These are phyloP conservation scores for Bipolaris zeicola DNA, from an alignment of 2,329 filamentous ascomycete species.

Conservation along the genomic window DNA sequence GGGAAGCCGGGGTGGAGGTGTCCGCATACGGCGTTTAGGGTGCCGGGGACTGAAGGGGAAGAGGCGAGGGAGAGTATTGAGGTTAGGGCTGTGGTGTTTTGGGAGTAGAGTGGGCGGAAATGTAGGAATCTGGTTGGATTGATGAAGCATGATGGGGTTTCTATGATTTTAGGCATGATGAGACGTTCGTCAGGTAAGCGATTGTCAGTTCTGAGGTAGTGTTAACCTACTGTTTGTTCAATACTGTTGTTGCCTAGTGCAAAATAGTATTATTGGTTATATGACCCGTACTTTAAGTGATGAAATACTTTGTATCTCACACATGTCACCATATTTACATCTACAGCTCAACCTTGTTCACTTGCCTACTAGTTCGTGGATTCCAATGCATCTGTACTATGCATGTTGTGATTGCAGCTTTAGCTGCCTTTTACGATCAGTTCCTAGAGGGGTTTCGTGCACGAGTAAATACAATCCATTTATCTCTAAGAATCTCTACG, in stretches of 20 bases:
- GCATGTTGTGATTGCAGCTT: too few species aligned
- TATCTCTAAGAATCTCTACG: too few species aligned
- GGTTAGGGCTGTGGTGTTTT: conserved; percentile 28
- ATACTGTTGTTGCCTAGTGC: not conserved
- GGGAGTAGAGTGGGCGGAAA: conserved; percentile 9
- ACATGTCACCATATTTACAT: too few species aligned
- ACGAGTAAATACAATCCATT: too few species aligned
- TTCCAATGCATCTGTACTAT: too few species aligned
- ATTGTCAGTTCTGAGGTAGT: not conserved
- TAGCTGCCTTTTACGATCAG: too few species aligned
- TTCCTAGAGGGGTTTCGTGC: too few species aligned
- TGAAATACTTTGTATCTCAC: too few species aligned
- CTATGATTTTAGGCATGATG: too few species aligned
- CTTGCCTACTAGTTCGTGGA: too few species aligned
- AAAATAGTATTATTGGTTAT: not conserved
- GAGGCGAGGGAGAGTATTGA: conserved; percentile 36
- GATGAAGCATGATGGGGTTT: not conserved
- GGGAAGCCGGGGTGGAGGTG: conserved; percentile 28
- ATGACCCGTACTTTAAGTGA: not conserved
- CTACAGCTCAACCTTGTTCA: too few species aligned
- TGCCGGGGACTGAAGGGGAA: conserved; percentile 19
- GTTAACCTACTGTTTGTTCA: not conserved
- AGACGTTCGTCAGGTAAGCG: too few species aligned
- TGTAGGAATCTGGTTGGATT: not conserved
- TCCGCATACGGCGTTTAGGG: conserved; percentile 34